phyloP scores from a whole-genome alignment of 1,284 basidiomycete genomes.

The Singerocomus inundabilis region DNA sequence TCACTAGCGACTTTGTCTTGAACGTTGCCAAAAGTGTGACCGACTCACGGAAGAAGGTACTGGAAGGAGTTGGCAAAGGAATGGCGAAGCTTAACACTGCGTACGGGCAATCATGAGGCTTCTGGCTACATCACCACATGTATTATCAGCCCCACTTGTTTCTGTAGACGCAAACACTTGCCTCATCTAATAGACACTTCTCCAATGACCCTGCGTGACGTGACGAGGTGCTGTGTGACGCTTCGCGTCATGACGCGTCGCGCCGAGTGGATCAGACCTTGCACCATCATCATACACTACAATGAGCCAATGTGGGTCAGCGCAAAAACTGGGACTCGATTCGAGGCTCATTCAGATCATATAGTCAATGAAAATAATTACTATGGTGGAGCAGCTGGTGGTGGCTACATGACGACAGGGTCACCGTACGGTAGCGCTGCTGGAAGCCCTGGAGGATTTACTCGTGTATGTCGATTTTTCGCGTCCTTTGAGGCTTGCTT shows the following conservation, averaged over 20 bases:
- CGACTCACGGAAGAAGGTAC: slow-evolving; percentile 65
- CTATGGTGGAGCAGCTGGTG: slow-evolving; percentile 36
- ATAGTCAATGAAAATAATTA: slow-evolving; percentile 36
- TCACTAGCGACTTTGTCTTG: slow-evolving; percentile 64
- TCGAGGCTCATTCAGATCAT: slow-evolving; percentile 3
- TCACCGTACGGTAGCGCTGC: slow-evolving; percentile 44
- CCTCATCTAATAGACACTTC: slow-evolving; percentile 1
- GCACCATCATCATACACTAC: not conserved
- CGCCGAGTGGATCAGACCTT: not conserved
- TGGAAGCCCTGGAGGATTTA: slow-evolving; percentile 46
- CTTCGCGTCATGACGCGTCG: slow-evolving; percentile 31
- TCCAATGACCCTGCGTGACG: slow-evolving; percentile 1
- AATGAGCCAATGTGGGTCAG: slow-evolving; percentile 45
- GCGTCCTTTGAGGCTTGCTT: not conserved
- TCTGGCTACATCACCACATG: slow-evolving; percentile 1
- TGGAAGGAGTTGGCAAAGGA: slow-evolving; percentile 72
- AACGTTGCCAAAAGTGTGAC: slow-evolving; percentile 60
- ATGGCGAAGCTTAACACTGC: slow-evolving; percentile 51
- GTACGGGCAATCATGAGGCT: slow-evolving; percentile 36
- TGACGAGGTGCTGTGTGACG: slow-evolving; percentile 23
- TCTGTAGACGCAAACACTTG: slow-evolving; percentile 17
- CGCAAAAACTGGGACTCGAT: not conserved
- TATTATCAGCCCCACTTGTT: slow-evolving; percentile 31
- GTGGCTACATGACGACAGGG: slow-evolving; percentile 41
- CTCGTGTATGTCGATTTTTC: slow-evolving; percentile 33